phyloP scores from a whole-genome alignment of 345 rosid genomes.

The Hypericum perforatum region DNA sequence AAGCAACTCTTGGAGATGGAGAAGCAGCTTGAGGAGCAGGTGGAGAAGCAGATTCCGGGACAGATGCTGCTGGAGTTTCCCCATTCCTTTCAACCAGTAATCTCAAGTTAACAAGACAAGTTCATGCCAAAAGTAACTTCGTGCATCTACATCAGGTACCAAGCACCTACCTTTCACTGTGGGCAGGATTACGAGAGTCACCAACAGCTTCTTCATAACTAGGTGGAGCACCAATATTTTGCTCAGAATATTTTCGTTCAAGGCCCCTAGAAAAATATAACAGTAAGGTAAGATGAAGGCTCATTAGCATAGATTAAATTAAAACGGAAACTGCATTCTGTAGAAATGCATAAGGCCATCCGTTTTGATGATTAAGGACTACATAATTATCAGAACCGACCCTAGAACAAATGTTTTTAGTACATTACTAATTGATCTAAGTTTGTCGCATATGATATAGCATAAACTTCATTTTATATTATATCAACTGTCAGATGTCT shows the following conservation, averaged over 20 bases:
- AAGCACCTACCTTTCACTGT: conserved; percentile 59
- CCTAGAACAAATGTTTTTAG: too few species aligned
- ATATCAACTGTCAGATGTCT: too few species aligned
- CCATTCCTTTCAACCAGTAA: conserved; percentile 38
- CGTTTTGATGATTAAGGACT: too few species aligned
- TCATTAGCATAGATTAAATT: conserved; percentile 6
- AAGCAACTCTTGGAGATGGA: conserved; percentile 25
- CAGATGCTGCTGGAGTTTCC: conserved; percentile 46
- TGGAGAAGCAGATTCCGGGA: conserved; percentile 22
- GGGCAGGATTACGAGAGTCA: conserved; percentile 66
- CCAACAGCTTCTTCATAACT: conserved; percentile 78
- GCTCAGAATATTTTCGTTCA: conserved; percentile 76
- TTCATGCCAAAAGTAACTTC: conserved; percentile 10
- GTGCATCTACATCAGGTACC: conserved; percentile 9
- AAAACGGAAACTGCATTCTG: not conserved
- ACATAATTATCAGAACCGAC: too few species aligned
- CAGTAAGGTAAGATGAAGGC: not conserved
- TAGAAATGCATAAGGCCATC: not conserved
- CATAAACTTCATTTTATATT: too few species aligned
- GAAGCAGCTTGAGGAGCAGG: conserved; percentile 33
- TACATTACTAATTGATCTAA: too few species aligned
- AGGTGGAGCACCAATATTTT: conserved; percentile 77
- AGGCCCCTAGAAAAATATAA: conserved; percentile 23
- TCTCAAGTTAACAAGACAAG: conserved; percentile 15
- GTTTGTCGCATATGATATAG: too few species aligned